phyloP scores from a whole-genome alignment of 2,329 filamentous ascomycete species.

The Colletotrichum sp. region DNA sequence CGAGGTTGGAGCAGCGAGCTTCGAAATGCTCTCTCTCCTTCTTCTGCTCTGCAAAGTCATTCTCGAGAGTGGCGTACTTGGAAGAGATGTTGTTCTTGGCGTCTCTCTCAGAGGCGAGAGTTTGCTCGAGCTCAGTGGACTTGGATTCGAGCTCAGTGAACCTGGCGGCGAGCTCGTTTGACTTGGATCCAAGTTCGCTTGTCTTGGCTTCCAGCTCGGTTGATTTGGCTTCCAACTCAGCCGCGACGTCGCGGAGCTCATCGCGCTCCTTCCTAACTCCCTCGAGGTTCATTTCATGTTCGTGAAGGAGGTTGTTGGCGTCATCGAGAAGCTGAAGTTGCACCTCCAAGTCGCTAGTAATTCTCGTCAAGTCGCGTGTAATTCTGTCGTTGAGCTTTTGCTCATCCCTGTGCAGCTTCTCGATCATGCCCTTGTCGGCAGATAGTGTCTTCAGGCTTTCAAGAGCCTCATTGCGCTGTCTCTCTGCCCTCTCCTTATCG shows the following conservation, averaged over 20 bases:
- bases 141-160: conserved; percentile 12
- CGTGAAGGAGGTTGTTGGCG: background rate
- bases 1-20: background rate
- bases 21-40: background rate
- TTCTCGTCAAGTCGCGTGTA: conserved; percentile 4
- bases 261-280: conserved; percentile 2
- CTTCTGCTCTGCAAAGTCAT: background rate
- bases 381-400: conserved; percentile 4
- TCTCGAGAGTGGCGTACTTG: background rate
- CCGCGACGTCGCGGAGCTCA: conserved; percentile 13
- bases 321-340: conserved; percentile 16
- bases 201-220: background rate
- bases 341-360: conserved; percentile 10
- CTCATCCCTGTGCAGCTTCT: conserved; percentile 7
- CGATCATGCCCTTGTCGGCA: conserved; percentile 9
- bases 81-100: conserved; percentile 2
- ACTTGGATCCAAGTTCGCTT: conserved; percentile 1
- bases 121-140: conserved; percentile 1
- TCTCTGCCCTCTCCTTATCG: background rate
- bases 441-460: conserved; percentile 7
- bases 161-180: conserved; percentile 4
- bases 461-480: background rate
- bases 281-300: conserved; percentile 5
- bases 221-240: background rate
- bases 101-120: background rate